Evolutionary conservation across 1,139 yeast genomes (phyloP).

Genomic region (Candida sanyaensis): DNA sequence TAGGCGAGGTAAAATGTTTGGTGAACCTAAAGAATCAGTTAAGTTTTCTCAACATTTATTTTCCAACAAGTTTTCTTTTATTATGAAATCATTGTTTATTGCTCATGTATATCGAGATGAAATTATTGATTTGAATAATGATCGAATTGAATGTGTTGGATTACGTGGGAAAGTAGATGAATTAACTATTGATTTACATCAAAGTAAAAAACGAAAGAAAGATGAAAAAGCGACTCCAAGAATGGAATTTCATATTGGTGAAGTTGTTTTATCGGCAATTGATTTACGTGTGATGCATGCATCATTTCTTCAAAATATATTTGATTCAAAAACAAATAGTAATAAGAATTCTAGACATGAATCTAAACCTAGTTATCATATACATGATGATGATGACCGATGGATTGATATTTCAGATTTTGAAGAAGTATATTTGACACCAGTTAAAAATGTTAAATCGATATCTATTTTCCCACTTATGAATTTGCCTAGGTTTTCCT

Average conservation of each 20-base stretch:
- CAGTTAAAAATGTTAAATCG: slow-evolving; percentile 24
- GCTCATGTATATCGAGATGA: slow-evolving; percentile 42
- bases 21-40: slow-evolving; percentile 33
- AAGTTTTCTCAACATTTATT: slow-evolving; percentile 47
- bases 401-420: slow-evolving; percentile 49
- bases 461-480: slow-evolving; percentile 36
- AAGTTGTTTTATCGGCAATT: slow-evolving; percentile 40
- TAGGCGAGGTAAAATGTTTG: slow-evolving; percentile 41
- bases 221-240: slow-evolving; percentile 26
- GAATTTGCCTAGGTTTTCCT: slow-evolving; percentile 39
- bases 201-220: slow-evolving; percentile 32
- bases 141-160: slow-evolving; percentile 40
- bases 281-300: slow-evolving; percentile 42
- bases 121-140: slow-evolving; percentile 21
- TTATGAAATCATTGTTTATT: slow-evolving; percentile 39
- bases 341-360: slow-evolving; percentile 5
- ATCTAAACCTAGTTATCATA: slow-evolving; percentile 22
- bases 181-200: slow-evolving; percentile 46
- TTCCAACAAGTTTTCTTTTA: slow-evolving; percentile 43
- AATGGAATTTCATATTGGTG: slow-evolving; percentile 48
- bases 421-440: slow-evolving; percentile 39
- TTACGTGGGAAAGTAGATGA: slow-evolving; percentile 41
- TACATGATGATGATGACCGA: slow-evolving; percentile 34
- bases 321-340: slow-evolving; percentile 14
- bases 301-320: slow-evolving; percentile 31